These are phyloP conservation scores for Cocos nucifera DNA, from an alignment of 176 grass and related monocot genomes.

Conservation along the genomic window DNA sequence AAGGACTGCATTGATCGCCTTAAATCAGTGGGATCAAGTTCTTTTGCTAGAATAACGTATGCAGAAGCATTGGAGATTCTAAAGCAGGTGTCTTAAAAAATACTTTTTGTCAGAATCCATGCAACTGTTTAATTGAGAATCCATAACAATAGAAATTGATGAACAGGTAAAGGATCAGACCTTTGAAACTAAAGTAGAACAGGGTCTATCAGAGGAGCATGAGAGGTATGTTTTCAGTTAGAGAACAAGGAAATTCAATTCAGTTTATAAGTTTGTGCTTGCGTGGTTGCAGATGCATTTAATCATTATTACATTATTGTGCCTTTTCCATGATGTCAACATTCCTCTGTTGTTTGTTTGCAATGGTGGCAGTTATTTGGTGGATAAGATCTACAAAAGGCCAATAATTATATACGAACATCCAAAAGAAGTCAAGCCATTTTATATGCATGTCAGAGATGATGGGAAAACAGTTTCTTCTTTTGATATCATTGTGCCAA, in stretches of 20 bases:
- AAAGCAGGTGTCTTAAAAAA: constrained; percentile 25
- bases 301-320: too few relatives aligned
- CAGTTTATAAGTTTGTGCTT: too few relatives aligned
- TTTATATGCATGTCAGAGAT: constrained; percentile 42
- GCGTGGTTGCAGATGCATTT: too few relatives aligned
- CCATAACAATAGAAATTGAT: neutral
- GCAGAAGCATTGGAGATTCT: constrained; percentile 43
- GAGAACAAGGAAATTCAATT: too few relatives aligned
- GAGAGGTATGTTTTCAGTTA: constrained; percentile 26
- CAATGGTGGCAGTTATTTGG: constrained; percentile 34
- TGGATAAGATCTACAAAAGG: constrained; percentile 27
- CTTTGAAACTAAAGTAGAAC: constrained; percentile 37
- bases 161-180: constrained; percentile 33
- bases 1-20: constrained; percentile 7
- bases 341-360: too few relatives aligned
- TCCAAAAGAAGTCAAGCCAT: constrained; percentile 54
- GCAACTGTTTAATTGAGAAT: too few relatives aligned
- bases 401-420: constrained; percentile 42
- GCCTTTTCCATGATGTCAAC: too few relatives aligned
- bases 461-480: constrained; percentile 36
- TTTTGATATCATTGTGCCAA: constrained; percentile 52
- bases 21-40: constrained; percentile 16
- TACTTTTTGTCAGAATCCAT: too few relatives aligned
- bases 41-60: constrained; percentile 44
- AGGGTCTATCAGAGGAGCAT: constrained; percentile 44